phyloP scores from a whole-genome alignment of 2,329 filamentous ascomycete genomes.

The Cladophialophora carrionii region DNA sequence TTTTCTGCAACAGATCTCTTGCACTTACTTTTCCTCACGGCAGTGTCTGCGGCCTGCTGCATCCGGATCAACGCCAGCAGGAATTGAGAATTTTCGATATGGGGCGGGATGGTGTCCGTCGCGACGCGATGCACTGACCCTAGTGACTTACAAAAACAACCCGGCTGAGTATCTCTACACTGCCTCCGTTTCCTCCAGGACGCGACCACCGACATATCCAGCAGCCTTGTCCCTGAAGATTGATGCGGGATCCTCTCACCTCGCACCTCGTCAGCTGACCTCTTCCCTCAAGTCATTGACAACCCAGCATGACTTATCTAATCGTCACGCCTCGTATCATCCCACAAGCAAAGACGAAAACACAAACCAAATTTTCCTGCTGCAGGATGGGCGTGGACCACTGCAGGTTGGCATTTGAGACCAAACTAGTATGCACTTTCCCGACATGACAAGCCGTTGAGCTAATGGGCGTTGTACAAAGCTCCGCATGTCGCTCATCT shows the following conservation, averaged over 20 bases:
- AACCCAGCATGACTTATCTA: slow-evolving; percentile 19
- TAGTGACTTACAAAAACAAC: slow-evolving; percentile 6
- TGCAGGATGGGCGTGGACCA: slow-evolving; percentile 24
- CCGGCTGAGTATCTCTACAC: neutral
- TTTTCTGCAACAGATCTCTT: too few relatives aligned
- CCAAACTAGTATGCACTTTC: slow-evolving; percentile 25
- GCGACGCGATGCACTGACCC: slow-evolving; percentile 7
- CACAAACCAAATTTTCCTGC: slow-evolving; percentile 26
- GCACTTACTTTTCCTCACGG: neutral
- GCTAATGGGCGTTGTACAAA: slow-evolving; percentile 26
- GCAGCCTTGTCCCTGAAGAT: slow-evolving; percentile 8
- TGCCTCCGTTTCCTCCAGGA: neutral
- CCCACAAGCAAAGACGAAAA: slow-evolving; percentile 20
- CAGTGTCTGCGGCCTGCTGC: slow-evolving; percentile 2
- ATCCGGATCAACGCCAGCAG: slow-evolving; percentile 1
- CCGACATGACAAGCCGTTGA: slow-evolving; percentile 32
- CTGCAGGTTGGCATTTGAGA: slow-evolving; percentile 35
- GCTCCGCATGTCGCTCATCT: slow-evolving; percentile 17
- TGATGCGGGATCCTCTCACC: neutral
- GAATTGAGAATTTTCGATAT: slow-evolving; percentile 1
- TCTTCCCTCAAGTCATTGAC: neutral
- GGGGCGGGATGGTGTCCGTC: slow-evolving; percentile 6
- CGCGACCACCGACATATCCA: neutral
- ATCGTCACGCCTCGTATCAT: slow-evolving; percentile 15
- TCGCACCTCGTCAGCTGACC: neutral